These are phyloP conservation scores for Lachancea fermentati DNA, from an alignment of 805 yeast genomes.

Conservation along the genomic window DNA sequence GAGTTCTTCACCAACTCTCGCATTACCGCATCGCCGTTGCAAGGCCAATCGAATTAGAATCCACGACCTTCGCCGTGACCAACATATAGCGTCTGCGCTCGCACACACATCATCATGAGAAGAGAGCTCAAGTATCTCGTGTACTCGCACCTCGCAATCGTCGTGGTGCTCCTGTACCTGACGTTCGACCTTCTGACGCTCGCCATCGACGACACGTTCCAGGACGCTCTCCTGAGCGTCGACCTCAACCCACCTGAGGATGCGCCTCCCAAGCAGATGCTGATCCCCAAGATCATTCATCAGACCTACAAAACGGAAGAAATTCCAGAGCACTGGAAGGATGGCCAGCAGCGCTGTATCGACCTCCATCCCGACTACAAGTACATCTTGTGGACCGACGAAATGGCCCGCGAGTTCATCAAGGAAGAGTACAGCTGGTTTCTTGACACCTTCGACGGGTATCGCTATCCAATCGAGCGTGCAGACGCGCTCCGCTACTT, in stretches of 20 bases:
- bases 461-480: slow-evolving; percentile 76
- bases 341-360: slow-evolving; percentile 69
- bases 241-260: slow-evolving; percentile 54
- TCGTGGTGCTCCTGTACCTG: slow-evolving; percentile 51
- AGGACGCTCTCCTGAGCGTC: slow-evolving; percentile 54
- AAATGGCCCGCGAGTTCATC: slow-evolving; percentile 71
- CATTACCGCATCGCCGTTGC: too few species aligned
- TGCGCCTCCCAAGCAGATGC: slow-evolving; percentile 40
- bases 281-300: slow-evolving; percentile 87
- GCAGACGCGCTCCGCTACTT: slow-evolving; percentile 91
- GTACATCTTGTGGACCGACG: slow-evolving; percentile 89
- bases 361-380: slow-evolving; percentile 83
- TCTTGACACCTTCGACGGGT: slow-evolving; percentile 66
- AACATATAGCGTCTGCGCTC: too few species aligned
- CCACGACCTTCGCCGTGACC: too few species aligned
- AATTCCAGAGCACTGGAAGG: slow-evolving; percentile 77
- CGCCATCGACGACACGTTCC: slow-evolving; percentile 63
- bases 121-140: slow-evolving; percentile 59
- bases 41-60: too few species aligned
- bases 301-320: slow-evolving; percentile 81
- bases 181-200: slow-evolving; percentile 69
- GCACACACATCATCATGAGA: slow-evolving; percentile 41
- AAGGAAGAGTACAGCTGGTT: slow-evolving; percentile 83
- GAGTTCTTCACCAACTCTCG: too few species aligned
- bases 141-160: slow-evolving; percentile 51